Percentiles rank a stretch among this genome's conserved stretches.
phyloP scores from a whole-genome alignment of 495 filamentous ascomycete species.

The Penicillium psychrofluorescens region DNA sequence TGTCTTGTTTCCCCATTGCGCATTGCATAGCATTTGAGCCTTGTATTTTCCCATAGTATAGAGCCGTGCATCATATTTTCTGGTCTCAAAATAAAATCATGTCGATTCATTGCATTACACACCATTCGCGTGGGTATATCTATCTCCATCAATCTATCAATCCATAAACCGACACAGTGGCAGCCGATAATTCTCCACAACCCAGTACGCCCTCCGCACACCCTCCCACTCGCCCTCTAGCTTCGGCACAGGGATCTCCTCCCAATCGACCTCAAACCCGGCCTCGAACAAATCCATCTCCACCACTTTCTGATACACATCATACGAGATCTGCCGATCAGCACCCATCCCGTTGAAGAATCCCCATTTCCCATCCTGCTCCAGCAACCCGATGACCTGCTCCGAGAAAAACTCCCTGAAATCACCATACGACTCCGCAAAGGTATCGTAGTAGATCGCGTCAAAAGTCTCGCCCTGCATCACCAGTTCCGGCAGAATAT shows the following conservation, averaged over 20 bases:
- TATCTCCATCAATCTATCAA: constrained; percentile 17
- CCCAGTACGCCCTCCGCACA: constrained; percentile 82
- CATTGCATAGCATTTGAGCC: constrained; percentile 17
- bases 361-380: constrained; percentile 66
- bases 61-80: too few relatives aligned
- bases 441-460: constrained; percentile 96
- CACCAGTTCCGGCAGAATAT: constrained; percentile 65
- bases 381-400: constrained; percentile 70
- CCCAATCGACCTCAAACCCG: constrained; percentile 85
- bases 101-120: not conserved
- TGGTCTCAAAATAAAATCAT: not conserved
- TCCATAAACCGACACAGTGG: constrained; percentile 59
- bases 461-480: constrained; percentile 69
- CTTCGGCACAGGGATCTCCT: constrained; percentile 63
- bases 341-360: constrained; percentile 97
- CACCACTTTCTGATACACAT: constrained; percentile 87
- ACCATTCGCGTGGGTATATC: not conserved
- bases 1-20: constrained; percentile 4
- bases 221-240: constrained; percentile 72
- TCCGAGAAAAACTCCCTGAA: constrained; percentile 85
- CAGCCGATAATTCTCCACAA: constrained; percentile 64
- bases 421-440: constrained; percentile 84
- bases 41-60: constrained; percentile 9
- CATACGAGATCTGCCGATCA: constrained; percentile 85
- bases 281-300: constrained; percentile 91